Evolutionary conservation across 2,329 filamentous ascomycete genomes (phyloP).

Genomic region (Macrophomina tecta): DNA sequence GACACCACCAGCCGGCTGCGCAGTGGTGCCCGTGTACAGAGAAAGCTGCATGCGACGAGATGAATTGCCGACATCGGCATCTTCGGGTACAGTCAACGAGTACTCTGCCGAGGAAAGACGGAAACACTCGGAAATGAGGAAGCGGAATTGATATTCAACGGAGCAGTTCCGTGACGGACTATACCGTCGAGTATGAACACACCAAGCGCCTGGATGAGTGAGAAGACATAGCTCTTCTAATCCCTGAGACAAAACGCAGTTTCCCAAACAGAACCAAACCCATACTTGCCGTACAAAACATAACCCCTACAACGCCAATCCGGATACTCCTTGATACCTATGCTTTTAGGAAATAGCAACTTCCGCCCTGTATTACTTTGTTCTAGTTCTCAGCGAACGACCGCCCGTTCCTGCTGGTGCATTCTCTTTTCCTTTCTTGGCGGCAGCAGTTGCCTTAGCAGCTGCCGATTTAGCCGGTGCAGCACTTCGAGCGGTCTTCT

Average conservation of each 20-base stretch:
- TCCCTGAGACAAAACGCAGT: neutral
- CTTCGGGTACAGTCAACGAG: too few relatives aligned
- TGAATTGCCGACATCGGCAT: too few relatives aligned
- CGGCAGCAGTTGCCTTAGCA: constrained; percentile 23
- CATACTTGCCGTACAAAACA: neutral
- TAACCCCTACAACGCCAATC: neutral
- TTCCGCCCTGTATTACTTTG: constrained; percentile 1
- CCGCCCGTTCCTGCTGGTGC: constrained; percentile 13
- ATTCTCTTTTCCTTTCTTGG: constrained; percentile 28
- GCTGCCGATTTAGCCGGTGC: constrained; percentile 17
- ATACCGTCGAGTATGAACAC: neutral
- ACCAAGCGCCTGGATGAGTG: neutral
- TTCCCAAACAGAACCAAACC: neutral
- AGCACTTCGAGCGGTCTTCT: constrained; percentile 24
- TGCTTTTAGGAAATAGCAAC: neutral
- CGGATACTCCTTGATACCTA: constrained; percentile 5
- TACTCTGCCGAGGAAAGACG: too few relatives aligned
- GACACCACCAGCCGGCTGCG: too few relatives aligned
- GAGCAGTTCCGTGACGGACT: too few relatives aligned
- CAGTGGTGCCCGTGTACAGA: too few relatives aligned
- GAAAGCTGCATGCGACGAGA: too few relatives aligned
- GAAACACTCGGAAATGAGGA: too few relatives aligned
- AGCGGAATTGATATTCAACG: too few relatives aligned
- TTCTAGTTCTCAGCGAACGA: constrained; percentile 22
- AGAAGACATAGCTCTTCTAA: neutral